Conservation (phyloP, 2,329 filamentous ascomycete genomes). For the Didymella exigua region DNA sequence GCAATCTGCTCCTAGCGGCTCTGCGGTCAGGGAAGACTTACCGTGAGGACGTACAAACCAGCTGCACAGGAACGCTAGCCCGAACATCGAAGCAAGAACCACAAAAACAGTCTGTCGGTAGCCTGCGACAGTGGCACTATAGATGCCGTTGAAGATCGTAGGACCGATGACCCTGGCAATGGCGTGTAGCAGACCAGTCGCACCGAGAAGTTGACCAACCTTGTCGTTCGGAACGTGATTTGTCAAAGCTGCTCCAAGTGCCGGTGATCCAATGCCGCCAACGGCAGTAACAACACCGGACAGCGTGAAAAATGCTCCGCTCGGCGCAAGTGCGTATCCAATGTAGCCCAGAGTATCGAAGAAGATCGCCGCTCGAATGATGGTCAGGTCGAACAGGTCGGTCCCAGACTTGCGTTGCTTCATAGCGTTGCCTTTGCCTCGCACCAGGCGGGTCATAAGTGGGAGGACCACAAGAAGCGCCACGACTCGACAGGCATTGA, state of each 20-base stretch:
- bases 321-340: constrained; percentile 73
- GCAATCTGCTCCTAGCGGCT: constrained; percentile 32
- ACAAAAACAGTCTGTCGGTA: constrained; percentile 87
- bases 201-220: constrained; percentile 86
- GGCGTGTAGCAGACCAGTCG: constrained; percentile 83
- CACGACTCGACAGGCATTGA: constrained; percentile 77
- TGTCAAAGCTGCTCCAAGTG: constrained; percentile 80
- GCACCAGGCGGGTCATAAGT: constrained; percentile 74
- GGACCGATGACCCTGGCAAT: constrained; percentile 80
- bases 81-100: constrained; percentile 71
- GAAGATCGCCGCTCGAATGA: constrained; percentile 75
- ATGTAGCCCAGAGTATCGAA: constrained; percentile 78
- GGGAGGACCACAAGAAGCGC: constrained; percentile 78
- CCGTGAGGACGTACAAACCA: constrained; percentile 75
- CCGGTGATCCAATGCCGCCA: constrained; percentile 85
- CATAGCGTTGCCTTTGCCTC: constrained; percentile 55
- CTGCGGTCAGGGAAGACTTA: constrained; percentile 53
- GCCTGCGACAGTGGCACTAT: constrained; percentile 76
- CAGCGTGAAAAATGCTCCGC: constrained; percentile 68
- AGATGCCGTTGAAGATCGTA: constrained; percentile 83
- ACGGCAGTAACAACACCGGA: constrained; percentile 76
- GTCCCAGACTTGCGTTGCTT: constrained; percentile 63
- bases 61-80: constrained; percentile 66
- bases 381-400: constrained; percentile 75
- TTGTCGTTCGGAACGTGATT: constrained; percentile 86